These are phyloP conservation scores for Balakata baccata DNA, from an alignment of 345 rosid genomes.

Conservation along the genomic window DNA sequence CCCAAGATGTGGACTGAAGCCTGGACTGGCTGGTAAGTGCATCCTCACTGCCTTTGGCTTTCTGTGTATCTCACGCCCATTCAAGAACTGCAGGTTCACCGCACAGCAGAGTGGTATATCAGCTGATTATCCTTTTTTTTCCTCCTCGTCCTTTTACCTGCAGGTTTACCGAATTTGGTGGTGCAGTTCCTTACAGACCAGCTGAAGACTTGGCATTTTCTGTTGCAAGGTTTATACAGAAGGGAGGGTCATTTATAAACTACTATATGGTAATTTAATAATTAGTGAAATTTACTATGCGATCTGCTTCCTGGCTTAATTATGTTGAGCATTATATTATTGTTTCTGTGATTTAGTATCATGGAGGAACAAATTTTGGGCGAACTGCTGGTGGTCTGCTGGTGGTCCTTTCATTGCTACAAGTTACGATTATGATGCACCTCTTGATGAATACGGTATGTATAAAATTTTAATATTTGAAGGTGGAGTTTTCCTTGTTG, in stretches of 20 bases:
- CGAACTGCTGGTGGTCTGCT: conserved; percentile 99
- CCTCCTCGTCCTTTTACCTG: conserved; percentile 2
- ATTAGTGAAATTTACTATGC: conserved; percentile 9
- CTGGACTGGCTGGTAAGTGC: conserved; percentile 92
- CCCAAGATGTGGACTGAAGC: conserved; percentile 99
- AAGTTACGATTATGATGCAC: conserved; percentile 96
- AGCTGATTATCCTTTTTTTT: conserved; percentile 15
- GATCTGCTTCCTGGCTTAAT: conserved; percentile 16
- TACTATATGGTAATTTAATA: conserved; percentile 76
- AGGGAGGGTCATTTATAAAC: conserved; percentile 90
- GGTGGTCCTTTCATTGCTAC: conserved; percentile 99
- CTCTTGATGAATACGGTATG: conserved; percentile 96
- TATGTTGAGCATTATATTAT: conserved; percentile 15
- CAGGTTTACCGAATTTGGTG: conserved; percentile 98
- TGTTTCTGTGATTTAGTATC: conserved; percentile 56
- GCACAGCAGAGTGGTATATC: background rate
- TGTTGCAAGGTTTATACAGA: conserved; percentile 92
- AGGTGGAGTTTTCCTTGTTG: background rate
- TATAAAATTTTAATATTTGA: background rate
- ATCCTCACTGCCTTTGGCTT: background rate
- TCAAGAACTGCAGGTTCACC: conserved; percentile 7
- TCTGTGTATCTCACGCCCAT: conserved; percentile 1
- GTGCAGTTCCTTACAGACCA: conserved; percentile 85
- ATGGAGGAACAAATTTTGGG: conserved; percentile 98
- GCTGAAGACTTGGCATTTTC: conserved; percentile 97